A percentile compares a stretch with the other conserved stretches of the same genome.
These are phyloP conservation scores for Chalciporus piperatoides DNA, from an alignment of 1,284 basidiomycete genomes.

Conservation along the genomic window DNA sequence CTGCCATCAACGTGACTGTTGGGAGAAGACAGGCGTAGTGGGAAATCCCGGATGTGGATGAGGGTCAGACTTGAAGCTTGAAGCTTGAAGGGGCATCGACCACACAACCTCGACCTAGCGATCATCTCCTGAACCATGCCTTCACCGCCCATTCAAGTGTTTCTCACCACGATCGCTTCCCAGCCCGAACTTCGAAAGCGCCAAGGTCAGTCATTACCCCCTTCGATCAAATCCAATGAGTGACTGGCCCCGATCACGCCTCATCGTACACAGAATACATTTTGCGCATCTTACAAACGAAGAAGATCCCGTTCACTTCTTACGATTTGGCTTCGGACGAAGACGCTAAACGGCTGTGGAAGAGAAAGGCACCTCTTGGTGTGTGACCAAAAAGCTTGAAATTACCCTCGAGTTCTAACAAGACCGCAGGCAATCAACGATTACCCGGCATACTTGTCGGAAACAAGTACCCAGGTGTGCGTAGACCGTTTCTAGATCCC, in stretches of 20 bases:
- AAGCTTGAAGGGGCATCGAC: too few relatives aligned
- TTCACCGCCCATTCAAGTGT: slow-evolving; percentile 73
- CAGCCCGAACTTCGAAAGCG: slow-evolving; percentile 70
- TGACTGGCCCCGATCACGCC: not conserved
- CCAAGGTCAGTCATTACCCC: slow-evolving; percentile 46
- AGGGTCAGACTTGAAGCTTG: not conserved
- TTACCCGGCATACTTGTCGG: slow-evolving; percentile 77
- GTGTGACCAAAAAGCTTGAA: slow-evolving; percentile 19
- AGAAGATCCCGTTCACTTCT: slow-evolving; percentile 74
- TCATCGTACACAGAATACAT: slow-evolving; percentile 52
- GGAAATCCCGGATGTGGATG: not conserved
- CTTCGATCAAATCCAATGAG: not conserved
- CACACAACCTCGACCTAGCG: not conserved
- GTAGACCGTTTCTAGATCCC: slow-evolving; percentile 19
- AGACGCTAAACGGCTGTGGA: slow-evolving; percentile 74
- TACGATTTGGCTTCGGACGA: slow-evolving; percentile 82
- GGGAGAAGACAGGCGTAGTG: not conserved
- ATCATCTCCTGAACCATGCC: slow-evolving; percentile 44
- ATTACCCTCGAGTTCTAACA: slow-evolving; percentile 1
- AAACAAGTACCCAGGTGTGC: slow-evolving; percentile 55
- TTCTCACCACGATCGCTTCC: slow-evolving; percentile 81
- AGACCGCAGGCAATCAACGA: slow-evolving; percentile 63
- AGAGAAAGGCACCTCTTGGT: slow-evolving; percentile 70
- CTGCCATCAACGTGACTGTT: slow-evolving; percentile 22
- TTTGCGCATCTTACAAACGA: slow-evolving; percentile 72